Percentiles rank a stretch among this genome's conserved stretches.
Evolutionary conservation across 768 basidiomycete species (phyloP).

Genomic region (Cantharellus cinnabarinus): DNA sequence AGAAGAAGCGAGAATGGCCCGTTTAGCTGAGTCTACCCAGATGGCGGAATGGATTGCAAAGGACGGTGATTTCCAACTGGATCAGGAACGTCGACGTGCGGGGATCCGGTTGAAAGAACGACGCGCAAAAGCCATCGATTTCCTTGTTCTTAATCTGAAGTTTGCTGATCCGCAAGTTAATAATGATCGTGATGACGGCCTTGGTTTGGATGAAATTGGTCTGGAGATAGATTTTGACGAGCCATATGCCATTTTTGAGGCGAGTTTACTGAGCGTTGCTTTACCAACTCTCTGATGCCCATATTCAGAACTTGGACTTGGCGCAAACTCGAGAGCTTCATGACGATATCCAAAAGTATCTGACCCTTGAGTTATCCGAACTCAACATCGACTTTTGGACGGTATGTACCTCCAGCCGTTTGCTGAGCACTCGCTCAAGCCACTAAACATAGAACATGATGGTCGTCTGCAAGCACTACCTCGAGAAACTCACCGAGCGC

Average conservation of each 20-base stretch:
- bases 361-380: slow-evolving; percentile 65
- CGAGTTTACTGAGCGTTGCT: slow-evolving; percentile 21
- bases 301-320: slow-evolving; percentile 51
- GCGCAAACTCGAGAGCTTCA: slow-evolving; percentile 85
- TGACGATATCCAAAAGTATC: slow-evolving; percentile 82
- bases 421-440: background rate
- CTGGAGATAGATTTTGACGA: slow-evolving; percentile 97
- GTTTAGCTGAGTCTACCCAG: slow-evolving; percentile 82
- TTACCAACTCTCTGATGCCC: slow-evolving; percentile 5
- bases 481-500: slow-evolving; percentile 53
- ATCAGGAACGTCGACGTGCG: slow-evolving; percentile 78
- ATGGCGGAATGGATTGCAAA: slow-evolving; percentile 98
- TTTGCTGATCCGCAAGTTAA: slow-evolving; percentile 49
- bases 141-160: slow-evolving; percentile 83
- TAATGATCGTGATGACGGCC: slow-evolving; percentile 40
- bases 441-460: slow-evolving; percentile 65
- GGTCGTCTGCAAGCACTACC: slow-evolving; percentile 80
- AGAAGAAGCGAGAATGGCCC: slow-evolving; percentile 74
- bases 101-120: slow-evolving; percentile 91
- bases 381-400: slow-evolving; percentile 96
- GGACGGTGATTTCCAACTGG: slow-evolving; percentile 92
- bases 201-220: slow-evolving; percentile 60
- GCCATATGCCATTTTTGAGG: slow-evolving; percentile 93
- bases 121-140: slow-evolving; percentile 96
- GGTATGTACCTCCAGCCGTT: slow-evolving; percentile 23